phyloP scores from a whole-genome alignment of 225 moss, liverwort and hornwort species.

The Takakia lepidozioides region DNA sequence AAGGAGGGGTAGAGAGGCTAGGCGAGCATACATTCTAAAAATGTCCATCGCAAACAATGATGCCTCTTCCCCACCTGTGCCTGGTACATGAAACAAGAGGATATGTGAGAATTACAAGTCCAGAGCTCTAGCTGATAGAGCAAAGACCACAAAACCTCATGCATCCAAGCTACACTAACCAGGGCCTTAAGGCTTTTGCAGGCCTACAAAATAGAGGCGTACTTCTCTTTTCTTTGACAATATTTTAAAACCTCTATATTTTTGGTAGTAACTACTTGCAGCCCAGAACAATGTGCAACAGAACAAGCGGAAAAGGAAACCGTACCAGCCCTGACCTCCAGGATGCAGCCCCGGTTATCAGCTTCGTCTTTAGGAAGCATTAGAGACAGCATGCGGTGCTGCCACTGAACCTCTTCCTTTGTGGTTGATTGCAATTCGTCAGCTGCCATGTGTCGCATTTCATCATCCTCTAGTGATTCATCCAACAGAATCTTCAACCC shows the following conservation, averaged over 20 bases:
- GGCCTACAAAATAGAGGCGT: no score
- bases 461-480: slow-evolving; percentile 75
- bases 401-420: slow-evolving; percentile 64
- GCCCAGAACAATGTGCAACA: no score
- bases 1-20: background rate
- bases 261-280: no score
- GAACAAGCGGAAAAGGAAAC: no score
- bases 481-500: slow-evolving; percentile 60
- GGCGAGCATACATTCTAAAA: slow-evolving; percentile 68
- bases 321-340: slow-evolving; percentile 98
- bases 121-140: no score
- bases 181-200: no score
- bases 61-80: slow-evolving; percentile 89
- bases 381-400: slow-evolving; percentile 63
- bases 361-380: slow-evolving; percentile 94
- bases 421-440: slow-evolving; percentile 62
- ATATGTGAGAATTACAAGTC: no score
- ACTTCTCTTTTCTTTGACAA: no score
- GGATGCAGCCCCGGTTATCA: slow-evolving; percentile 84
- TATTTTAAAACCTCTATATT: no score
- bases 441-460: slow-evolving; percentile 65
- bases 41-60: slow-evolving; percentile 94
- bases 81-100: no score
- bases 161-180: no score
- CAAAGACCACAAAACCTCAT: no score